phyloP scores from a whole-genome alignment of 768 basidiomycete genomes.

The Tulasnella sp. region DNA sequence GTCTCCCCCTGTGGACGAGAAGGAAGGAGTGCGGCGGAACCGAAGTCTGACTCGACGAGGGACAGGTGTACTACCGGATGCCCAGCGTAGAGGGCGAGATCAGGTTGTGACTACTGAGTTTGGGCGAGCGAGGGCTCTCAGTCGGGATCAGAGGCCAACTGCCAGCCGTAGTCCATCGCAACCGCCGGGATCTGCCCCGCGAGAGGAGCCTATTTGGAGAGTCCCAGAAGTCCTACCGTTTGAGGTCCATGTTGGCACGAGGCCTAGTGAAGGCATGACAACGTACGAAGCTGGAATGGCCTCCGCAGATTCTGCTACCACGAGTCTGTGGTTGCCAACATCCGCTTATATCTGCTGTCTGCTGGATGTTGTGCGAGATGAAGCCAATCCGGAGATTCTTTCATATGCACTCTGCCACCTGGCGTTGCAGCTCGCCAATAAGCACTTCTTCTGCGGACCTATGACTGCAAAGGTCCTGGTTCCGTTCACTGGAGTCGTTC shows the following conservation, averaged over 20 bases:
- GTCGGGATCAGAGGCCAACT: constrained; percentile 17
- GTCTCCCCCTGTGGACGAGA: constrained; percentile 27
- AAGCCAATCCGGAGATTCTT: constrained; percentile 89
- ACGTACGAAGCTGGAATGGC: constrained; percentile 46
- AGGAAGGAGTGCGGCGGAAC: constrained; percentile 34
- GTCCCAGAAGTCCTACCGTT: constrained; percentile 64
- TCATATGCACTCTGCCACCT: constrained; percentile 91
- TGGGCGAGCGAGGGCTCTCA: not conserved
- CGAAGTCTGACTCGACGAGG: constrained; percentile 26
- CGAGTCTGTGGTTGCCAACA: constrained; percentile 60
- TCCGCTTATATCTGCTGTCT: constrained; percentile 72
- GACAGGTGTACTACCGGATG: not conserved
- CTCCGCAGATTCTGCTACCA: constrained; percentile 37
- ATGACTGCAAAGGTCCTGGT: constrained; percentile 67
- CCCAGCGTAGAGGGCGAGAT: constrained; percentile 8
- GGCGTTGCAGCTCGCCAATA: constrained; percentile 89
- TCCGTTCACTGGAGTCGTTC: constrained; percentile 66
- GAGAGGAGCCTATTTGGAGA: constrained; percentile 57
- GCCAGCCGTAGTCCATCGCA: constrained; percentile 28
- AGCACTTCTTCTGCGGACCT: constrained; percentile 94
- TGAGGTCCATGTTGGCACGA: constrained; percentile 71
- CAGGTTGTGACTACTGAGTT: constrained; percentile 27
- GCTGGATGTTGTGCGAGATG: constrained; percentile 66
- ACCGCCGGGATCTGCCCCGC: not conserved
- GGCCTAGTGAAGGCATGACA: constrained; percentile 51